A percentile compares a stretch with the other conserved stretches of the same genome.
Evolutionary conservation across 2,329 filamentous ascomycete species (phyloP).

Genomic region (Alternaria sp.): DNA sequence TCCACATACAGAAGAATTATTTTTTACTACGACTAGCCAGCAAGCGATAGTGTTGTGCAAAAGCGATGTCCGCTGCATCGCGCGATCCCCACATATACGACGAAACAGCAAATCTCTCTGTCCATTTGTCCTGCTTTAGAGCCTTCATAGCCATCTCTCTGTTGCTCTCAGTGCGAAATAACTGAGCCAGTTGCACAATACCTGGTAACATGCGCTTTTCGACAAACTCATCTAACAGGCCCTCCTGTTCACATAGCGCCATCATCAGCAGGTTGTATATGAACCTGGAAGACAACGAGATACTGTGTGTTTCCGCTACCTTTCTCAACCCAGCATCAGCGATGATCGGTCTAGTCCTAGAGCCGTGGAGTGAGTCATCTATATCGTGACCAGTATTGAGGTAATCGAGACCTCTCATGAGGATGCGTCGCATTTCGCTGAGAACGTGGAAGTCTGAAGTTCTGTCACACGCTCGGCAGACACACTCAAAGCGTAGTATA

Average conservation of each 20-base stretch:
- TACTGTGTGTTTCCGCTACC: background rate
- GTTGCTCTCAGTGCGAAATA: background rate
- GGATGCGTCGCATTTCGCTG: constrained; percentile 13
- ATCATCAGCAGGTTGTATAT: constrained; percentile 4
- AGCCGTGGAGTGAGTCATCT: background rate
- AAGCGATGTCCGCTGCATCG: background rate
- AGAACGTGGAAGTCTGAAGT: background rate
- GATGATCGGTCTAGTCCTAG: background rate
- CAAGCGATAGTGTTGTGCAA: background rate
- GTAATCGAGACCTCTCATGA: background rate
- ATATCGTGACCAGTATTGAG: background rate
- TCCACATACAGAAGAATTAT: background rate
- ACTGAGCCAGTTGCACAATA: background rate
- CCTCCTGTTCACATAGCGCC: constrained; percentile 6
- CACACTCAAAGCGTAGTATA: background rate
- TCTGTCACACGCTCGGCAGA: background rate
- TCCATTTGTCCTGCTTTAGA: background rate
- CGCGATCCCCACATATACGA: background rate
- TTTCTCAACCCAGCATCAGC: background rate
- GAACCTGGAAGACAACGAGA: background rate
- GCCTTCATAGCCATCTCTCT: background rate
- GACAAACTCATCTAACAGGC: constrained; percentile 2
- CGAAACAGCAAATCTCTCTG: background rate
- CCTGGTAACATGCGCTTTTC: background rate
- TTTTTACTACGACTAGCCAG: background rate